Conservation (phyloP, 371 early-diverging fungal species). For the Lichtheimia corymbifera region DNA sequence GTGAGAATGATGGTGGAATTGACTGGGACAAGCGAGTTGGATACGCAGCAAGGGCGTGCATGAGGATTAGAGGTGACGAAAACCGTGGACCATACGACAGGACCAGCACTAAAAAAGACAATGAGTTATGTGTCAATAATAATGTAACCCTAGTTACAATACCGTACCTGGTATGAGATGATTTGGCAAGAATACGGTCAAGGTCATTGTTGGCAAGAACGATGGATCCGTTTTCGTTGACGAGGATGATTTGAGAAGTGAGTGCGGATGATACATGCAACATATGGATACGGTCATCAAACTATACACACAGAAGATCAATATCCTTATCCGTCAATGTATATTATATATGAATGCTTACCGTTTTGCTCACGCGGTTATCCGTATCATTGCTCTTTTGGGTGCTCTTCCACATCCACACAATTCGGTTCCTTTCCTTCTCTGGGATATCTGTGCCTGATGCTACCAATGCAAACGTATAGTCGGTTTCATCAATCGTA, state of each 20-base stretch:
- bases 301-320: slow-evolving; percentile 22
- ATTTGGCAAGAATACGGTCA: slow-evolving; percentile 44
- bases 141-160: slow-evolving; percentile 5
- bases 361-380: slow-evolving; percentile 31
- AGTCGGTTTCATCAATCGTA: slow-evolving; percentile 37
- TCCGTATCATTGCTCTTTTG: slow-evolving; percentile 23
- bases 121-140: background rate
- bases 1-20: slow-evolving; percentile 50
- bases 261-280: slow-evolving; percentile 53
- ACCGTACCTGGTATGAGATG: slow-evolving; percentile 22
- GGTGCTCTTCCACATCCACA: slow-evolving; percentile 60
- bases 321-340: too few species aligned
- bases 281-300: slow-evolving; percentile 52
- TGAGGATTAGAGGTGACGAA: slow-evolving; percentile 48
- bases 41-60: slow-evolving; percentile 46
- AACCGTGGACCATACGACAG: slow-evolving; percentile 49
- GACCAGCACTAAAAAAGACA: slow-evolving; percentile 11
- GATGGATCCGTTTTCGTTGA: slow-evolving; percentile 54
- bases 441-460: slow-evolving; percentile 57
- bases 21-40: slow-evolving; percentile 51
- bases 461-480: slow-evolving; percentile 58
- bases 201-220: slow-evolving; percentile 54
- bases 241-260: slow-evolving; percentile 48
- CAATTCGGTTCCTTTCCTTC: slow-evolving; percentile 49
- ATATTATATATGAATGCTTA: slow-evolving; percentile 13